phyloP scores from a whole-genome alignment of 768 basidiomycete species.

The Daedalea quercina region DNA sequence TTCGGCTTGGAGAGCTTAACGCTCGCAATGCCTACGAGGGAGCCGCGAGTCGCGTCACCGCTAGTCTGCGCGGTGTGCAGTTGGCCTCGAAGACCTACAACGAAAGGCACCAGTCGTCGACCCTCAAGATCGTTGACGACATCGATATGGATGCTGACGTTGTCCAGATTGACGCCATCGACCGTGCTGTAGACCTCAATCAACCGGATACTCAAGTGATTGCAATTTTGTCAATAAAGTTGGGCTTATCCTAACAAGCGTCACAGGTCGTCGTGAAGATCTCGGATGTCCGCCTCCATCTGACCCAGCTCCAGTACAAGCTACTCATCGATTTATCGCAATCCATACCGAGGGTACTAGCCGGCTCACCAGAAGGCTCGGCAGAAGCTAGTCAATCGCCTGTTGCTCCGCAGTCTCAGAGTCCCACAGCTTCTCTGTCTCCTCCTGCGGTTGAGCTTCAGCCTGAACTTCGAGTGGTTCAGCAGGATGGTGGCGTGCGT shows the following conservation, averaged over 20 bases:
- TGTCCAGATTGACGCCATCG: slow-evolving; percentile 50
- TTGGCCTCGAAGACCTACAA: slow-evolving; percentile 61
- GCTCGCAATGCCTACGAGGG: slow-evolving; percentile 71
- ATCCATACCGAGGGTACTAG: slow-evolving; percentile 64
- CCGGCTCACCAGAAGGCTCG: slow-evolving; percentile 37
- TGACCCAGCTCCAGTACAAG: slow-evolving; percentile 81
- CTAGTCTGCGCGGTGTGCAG: slow-evolving; percentile 78
- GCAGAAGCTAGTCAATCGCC: slow-evolving; percentile 22
- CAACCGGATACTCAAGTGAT: slow-evolving; percentile 72
- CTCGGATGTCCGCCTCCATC: slow-evolving; percentile 76
- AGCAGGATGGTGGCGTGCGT: slow-evolving; percentile 19
- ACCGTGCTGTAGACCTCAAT: slow-evolving; percentile 43
- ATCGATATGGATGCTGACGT: slow-evolving; percentile 70
- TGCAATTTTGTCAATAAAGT: neutral
- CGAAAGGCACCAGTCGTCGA: slow-evolving; percentile 38
- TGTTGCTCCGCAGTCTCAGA: neutral
- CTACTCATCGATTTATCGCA: slow-evolving; percentile 59
- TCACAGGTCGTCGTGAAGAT: slow-evolving; percentile 61
- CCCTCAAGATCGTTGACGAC: slow-evolving; percentile 87
- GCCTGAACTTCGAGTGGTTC: slow-evolving; percentile 47
- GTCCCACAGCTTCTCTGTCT: slow-evolving; percentile 2
- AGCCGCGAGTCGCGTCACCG: slow-evolving; percentile 52
- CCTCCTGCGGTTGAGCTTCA: slow-evolving; percentile 34
- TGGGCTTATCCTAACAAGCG: neutral
- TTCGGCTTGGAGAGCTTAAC: slow-evolving; percentile 84